phyloP scores from a whole-genome alignment of 345 rosid species.

The Sonneratia caseolaris region DNA sequence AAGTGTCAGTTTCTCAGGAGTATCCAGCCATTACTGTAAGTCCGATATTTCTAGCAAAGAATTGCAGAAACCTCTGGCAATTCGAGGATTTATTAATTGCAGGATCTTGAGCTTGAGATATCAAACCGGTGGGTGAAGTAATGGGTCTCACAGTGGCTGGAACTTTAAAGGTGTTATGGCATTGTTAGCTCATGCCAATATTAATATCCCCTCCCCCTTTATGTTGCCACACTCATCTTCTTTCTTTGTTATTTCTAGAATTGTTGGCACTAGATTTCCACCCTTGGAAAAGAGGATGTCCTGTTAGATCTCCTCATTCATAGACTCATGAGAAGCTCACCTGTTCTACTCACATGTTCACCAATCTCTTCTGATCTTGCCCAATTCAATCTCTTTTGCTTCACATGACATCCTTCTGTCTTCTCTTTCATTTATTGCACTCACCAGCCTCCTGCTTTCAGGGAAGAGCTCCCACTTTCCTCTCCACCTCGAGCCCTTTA shows the following conservation, averaged over 20 bases:
- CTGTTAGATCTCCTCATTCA: constrained; percentile 7
- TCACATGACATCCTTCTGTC: background rate
- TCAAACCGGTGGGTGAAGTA: background rate
- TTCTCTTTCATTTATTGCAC: constrained; percentile 19
- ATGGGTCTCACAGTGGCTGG: background rate
- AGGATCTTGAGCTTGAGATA: background rate
- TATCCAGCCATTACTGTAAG: no score
- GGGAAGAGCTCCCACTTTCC: constrained; percentile 9
- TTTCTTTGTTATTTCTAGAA: constrained; percentile 2
- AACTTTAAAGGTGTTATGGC: background rate
- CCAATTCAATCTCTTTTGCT: constrained; percentile 8
- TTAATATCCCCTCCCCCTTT: background rate
- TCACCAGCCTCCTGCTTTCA: constrained; percentile 34
- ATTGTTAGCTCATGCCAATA: background rate
- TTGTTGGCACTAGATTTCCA: constrained; percentile 6
- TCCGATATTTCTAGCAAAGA: background rate
- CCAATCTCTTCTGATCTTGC: constrained; percentile 3
- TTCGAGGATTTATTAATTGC: background rate
- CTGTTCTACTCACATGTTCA: constrained; percentile 32
- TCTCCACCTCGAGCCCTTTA: background rate
- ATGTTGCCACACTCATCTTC: background rate
- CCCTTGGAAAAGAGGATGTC: background rate
- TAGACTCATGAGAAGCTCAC: constrained; percentile 24
- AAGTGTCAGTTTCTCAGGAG: background rate
- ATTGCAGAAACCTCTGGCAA: background rate